Base-by-base conservation (phyloP, 306 rosid genomes). In the Gleditsia sinensis region DNA sequence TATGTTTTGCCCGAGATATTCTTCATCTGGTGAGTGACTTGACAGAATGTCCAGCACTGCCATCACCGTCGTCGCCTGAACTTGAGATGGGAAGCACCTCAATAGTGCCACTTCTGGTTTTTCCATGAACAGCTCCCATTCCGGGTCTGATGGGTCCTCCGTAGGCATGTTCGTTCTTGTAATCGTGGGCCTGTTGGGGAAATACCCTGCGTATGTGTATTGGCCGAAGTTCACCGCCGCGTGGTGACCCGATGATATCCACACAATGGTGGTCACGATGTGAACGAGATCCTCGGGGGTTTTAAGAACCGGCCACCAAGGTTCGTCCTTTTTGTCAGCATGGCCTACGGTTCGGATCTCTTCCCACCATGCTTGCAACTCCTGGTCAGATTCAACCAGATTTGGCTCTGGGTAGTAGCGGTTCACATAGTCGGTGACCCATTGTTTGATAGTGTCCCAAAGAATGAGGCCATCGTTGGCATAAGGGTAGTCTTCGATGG, bases 361-460 rank as follows among this genome's bases (percentile, higher is more conserved):
- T 14, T 72, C 67, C 98, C 98, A 93, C 98, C 98, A 93, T 4
- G 87, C 78, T 79, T 93, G 98, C 10, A 93, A 83, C 82, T 86
- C 90, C 0, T 65, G 7, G 36, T 83, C 90, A 0, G 80, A 83
- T 8, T 20, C 23, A 11, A 86, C 12, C 0, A 19, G 13, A 2
- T 0, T 13, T 2, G 72, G 16, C 0, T 71, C 69, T 0, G 78
- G 5, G 50, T 86, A 86, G 66, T 80, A 83, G 9, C 10, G 59
- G 55, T 75, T 60, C 0, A 86, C 82, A 50, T 86, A 86, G 1
- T 80, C 85, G 16, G 78, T 77, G 37, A 83, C 71, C 90, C 90
- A 86, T 0, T 49, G 13, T 17, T 80, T 86, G 75, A 86, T 37
- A 1, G 69, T 1, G 9, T 80, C 82, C 87, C 90, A 83, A 9